These are phyloP conservation scores for Polychytrium aggregatum DNA, from an alignment of 192 early-diverging fungal species.

Conservation along the genomic window DNA sequence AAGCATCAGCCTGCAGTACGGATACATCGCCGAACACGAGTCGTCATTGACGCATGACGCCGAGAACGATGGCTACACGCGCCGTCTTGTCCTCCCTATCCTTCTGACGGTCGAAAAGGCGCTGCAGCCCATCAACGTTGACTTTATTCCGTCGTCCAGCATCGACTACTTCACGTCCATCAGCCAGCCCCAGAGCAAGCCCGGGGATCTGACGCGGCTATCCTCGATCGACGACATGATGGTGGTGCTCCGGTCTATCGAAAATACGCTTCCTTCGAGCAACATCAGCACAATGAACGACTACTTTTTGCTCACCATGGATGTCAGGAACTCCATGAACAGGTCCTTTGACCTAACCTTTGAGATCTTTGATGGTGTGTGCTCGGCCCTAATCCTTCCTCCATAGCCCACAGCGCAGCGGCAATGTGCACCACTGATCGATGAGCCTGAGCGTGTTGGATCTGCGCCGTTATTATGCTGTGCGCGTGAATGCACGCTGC, in stretches of 20 bases:
- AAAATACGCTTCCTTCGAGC: background rate
- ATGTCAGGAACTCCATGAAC: conserved; percentile 63
- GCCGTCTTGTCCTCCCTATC: conserved; percentile 55
- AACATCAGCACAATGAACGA: conserved; percentile 32
- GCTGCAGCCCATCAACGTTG: conserved; percentile 50
- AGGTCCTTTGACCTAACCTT: conserved; percentile 62
- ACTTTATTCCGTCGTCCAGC: conserved; percentile 23
- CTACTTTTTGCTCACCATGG: conserved; percentile 66
- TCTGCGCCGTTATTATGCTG: too few relatives aligned
- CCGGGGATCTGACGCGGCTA: conserved; percentile 4
- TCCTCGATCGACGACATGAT: conserved; percentile 33
- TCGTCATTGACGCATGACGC: conserved; percentile 3
- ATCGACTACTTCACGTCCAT: background rate
- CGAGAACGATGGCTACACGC: conserved; percentile 31
- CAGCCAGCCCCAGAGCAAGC: background rate
- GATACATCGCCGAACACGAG: conserved; percentile 22
- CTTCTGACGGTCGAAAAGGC: conserved; percentile 57
- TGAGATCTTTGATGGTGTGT: conserved; percentile 49
- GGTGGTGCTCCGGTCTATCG: conserved; percentile 22
- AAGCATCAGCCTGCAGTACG: conserved; percentile 61
- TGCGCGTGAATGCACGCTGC: background rate
- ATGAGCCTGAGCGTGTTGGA: too few relatives aligned
- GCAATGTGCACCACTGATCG: background rate
- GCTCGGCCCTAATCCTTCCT: too few relatives aligned
- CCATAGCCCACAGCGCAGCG: background rate